These are phyloP conservation scores for Solanum microdontum DNA, from an alignment of 257 asterid genomes.

Conservation along the genomic window DNA sequence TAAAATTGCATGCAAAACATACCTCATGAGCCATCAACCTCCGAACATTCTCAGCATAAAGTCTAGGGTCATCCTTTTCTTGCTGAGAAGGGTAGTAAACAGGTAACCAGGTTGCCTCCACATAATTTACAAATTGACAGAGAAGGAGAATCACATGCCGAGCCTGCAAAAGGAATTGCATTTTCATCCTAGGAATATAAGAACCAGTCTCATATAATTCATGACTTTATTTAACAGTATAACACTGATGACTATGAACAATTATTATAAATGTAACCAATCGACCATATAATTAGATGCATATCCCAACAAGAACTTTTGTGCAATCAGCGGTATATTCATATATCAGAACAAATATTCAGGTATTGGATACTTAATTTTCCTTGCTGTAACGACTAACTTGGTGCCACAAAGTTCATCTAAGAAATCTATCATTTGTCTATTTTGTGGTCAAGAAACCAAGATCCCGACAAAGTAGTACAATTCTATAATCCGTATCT, in stretches of 20 bases:
- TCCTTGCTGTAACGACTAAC: not conserved
- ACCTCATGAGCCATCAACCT: conserved; percentile 90
- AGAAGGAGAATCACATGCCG: conserved; percentile 82
- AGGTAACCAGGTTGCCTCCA: conserved; percentile 69
- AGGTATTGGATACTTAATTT: not conserved
- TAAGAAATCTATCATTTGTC: not conserved
- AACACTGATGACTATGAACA: not conserved
- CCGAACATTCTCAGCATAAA: conserved; percentile 79
- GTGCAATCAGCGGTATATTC: not conserved
- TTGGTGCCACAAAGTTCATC: not conserved
- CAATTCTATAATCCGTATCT: not conserved
- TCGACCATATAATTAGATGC: not conserved
- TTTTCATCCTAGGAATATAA: conserved; percentile 6
- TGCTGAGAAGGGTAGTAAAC: conserved; percentile 75
- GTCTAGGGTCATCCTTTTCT: conserved; percentile 79
- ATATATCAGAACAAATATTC: not conserved
- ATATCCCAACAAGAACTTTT: not conserved
- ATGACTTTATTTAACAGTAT: not conserved
- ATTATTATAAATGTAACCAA: not conserved
- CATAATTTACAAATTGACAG: conserved; percentile 70
- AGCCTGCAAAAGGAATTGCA: conserved; percentile 35
- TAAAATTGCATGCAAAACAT: conserved; percentile 7
- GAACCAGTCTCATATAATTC: conserved; percentile 1
- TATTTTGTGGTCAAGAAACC: not conserved
- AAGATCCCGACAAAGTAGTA: not conserved